Conservation (phyloP, 345 rosid species). For the Punica granatum region DNA sequence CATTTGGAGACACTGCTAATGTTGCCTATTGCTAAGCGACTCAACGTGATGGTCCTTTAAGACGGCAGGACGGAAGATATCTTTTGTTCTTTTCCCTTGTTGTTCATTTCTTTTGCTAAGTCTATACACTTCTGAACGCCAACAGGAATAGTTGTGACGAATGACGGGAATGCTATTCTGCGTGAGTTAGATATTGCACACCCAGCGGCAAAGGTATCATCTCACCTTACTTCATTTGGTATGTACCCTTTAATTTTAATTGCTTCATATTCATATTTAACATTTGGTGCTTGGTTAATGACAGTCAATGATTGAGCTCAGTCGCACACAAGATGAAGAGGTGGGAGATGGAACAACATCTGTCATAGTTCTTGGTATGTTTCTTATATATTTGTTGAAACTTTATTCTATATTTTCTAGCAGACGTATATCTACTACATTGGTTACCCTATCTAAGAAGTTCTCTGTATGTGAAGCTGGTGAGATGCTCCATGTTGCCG, state of each 20-base stretch:
- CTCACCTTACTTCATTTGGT: no score
- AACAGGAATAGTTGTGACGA: conserved; percentile 86
- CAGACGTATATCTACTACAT: not conserved
- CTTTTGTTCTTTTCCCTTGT: not conserved
- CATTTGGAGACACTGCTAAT: not conserved
- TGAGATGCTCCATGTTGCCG: conserved; percentile 98
- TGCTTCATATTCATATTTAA: no score
- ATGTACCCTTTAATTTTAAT: conserved; percentile 1
- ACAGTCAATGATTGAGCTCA: conserved; percentile 93
- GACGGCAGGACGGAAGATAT: not conserved
- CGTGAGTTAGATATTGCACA: conserved; percentile 91
- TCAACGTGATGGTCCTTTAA: not conserved
- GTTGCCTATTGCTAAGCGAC: not conserved
- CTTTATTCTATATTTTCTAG: not conserved
- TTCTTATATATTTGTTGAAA: not conserved
- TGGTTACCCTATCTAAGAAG: no score
- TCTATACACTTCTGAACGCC: not conserved
- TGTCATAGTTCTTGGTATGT: conserved; percentile 84
- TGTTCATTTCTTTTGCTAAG: not conserved
- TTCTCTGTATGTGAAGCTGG: conserved; percentile 75
- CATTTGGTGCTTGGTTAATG: conserved; percentile 11
- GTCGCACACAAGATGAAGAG: conserved; percentile 96
- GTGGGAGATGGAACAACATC: conserved; percentile 99
- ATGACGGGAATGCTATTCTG: conserved; percentile 92
- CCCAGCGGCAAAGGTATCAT: conserved; percentile 80